Percentiles rank a stretch among this genome's conserved stretches.
Evolutionary conservation across 2,329 filamentous ascomycete genomes (phyloP).

Genomic region (Aureobasidium sp.): DNA sequence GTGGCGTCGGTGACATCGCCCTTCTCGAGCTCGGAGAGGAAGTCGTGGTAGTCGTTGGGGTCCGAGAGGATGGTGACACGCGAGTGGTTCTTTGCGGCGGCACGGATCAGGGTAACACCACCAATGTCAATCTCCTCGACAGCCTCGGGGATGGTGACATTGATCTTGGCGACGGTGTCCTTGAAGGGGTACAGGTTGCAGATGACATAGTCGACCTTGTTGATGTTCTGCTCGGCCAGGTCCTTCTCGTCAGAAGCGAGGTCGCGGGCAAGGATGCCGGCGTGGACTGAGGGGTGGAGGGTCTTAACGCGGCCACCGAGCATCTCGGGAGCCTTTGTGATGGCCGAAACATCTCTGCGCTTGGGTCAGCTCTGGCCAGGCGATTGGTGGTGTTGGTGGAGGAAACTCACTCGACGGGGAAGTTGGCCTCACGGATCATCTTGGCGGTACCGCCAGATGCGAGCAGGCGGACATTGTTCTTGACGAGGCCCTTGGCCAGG

Average conservation of each 20-base stretch:
- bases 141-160: conserved; percentile 91
- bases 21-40: conserved; percentile 79
- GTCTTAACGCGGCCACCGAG: conserved; percentile 89
- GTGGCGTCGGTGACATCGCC: conserved; percentile 79
- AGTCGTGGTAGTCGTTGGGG: conserved; percentile 86
- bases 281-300: conserved; percentile 70
- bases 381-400: background rate
- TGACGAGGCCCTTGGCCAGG: conserved; percentile 79
- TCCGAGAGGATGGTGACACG: conserved; percentile 95
- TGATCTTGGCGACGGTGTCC: conserved; percentile 93
- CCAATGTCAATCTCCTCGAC: conserved; percentile 99
- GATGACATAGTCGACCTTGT: conserved; percentile 88
- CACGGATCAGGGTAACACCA: conserved; percentile 90
- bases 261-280: conserved; percentile 85
- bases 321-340: conserved; percentile 94
- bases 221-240: conserved; percentile 86
- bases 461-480: conserved; percentile 84
- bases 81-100: conserved; percentile 95
- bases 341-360: conserved; percentile 87
- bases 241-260: conserved; percentile 95
- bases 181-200: conserved; percentile 99
- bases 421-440: conserved; percentile 93
- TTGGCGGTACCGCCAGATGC: conserved; percentile 92
- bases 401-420: conserved; percentile 74
- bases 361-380: background rate